Percentiles rank a stretch among this genome's conserved stretches.
These are phyloP conservation scores for Hericium erinaceus DNA, from an alignment of 768 basidiomycete genomes.

Conservation along the genomic window DNA sequence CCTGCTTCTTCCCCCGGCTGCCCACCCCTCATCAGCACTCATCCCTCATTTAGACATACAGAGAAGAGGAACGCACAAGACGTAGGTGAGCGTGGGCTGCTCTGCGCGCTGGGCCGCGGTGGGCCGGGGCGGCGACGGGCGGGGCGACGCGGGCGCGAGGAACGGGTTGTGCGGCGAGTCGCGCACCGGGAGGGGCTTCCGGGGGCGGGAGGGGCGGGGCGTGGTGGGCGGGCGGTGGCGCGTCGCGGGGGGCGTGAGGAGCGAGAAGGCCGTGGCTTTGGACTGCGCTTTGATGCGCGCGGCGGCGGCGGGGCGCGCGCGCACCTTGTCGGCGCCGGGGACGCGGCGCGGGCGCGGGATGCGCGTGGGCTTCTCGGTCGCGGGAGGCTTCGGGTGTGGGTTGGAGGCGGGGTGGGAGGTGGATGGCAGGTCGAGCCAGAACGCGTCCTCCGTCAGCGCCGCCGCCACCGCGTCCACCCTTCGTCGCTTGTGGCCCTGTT, in stretches of 20 bases:
- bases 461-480: constrained; percentile 12
- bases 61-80: constrained; percentile 9
- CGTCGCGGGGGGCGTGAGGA: constrained; percentile 13
- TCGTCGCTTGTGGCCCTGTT: constrained; percentile 11
- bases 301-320: constrained; percentile 1
- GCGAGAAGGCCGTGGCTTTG: constrained; percentile 3
- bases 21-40: not conserved
- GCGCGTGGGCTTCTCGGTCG: not conserved
- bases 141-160: constrained; percentile 10
- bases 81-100: constrained; percentile 10
- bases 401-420: not conserved
- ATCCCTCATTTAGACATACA: no score
- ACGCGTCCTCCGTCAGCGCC: constrained; percentile 12
- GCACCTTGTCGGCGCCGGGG: constrained; percentile 5
- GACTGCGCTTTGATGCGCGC: constrained; percentile 10
- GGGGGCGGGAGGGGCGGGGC: no score
- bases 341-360: constrained; percentile 4
- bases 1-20: constrained; percentile 13
- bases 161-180: constrained; percentile 16
- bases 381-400: not conserved
- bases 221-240: constrained; percentile 9
- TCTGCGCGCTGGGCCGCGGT: constrained; percentile 6
- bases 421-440: constrained; percentile 7
- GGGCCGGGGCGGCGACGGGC: constrained; percentile 11
- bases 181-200: constrained; percentile 10